A percentile compares a stretch with the other conserved stretches of the same genome.
phyloP scores from a whole-genome alignment of 2,329 filamentous ascomycete genomes.

The Diaporthe ampelina region DNA sequence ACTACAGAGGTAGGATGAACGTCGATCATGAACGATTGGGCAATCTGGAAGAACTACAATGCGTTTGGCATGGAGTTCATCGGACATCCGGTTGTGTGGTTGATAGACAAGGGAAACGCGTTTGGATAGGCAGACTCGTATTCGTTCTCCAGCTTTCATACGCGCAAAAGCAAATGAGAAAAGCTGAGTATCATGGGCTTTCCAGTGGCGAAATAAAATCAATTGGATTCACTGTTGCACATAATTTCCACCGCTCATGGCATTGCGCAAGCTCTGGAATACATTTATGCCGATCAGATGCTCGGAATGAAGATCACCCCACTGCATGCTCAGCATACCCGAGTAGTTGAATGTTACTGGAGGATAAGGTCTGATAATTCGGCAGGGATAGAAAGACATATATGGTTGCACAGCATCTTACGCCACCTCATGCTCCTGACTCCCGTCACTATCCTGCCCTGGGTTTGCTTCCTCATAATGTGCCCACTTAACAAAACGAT shows the following conservation, averaged over 20 bases:
- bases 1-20: background rate
- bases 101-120: background rate
- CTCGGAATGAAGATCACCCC: background rate
- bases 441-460: slow-evolving; percentile 50
- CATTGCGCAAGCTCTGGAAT: too few relatives aligned
- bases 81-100: slow-evolving; percentile 8
- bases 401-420: background rate
- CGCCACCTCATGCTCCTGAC: background rate
- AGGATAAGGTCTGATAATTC: background rate
- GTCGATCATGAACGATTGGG: background rate
- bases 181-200: background rate
- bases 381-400: background rate
- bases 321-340: too few relatives aligned
- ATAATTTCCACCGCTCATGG: too few relatives aligned
- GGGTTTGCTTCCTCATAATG: slow-evolving; percentile 58
- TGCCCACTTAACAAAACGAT: slow-evolving; percentile 58
- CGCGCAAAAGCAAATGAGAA: too few relatives aligned
- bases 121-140: slow-evolving; percentile 15
- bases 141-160: background rate
- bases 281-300: too few relatives aligned
- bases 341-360: background rate
- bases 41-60: background rate
- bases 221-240: too few relatives aligned
- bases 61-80: slow-evolving; percentile 11
- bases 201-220: background rate